A percentile compares a stretch with the other conserved stretches of the same genome.
phyloP scores from a whole-genome alignment of 805 yeast genomes.

The Barnettozyma siamensis region DNA sequence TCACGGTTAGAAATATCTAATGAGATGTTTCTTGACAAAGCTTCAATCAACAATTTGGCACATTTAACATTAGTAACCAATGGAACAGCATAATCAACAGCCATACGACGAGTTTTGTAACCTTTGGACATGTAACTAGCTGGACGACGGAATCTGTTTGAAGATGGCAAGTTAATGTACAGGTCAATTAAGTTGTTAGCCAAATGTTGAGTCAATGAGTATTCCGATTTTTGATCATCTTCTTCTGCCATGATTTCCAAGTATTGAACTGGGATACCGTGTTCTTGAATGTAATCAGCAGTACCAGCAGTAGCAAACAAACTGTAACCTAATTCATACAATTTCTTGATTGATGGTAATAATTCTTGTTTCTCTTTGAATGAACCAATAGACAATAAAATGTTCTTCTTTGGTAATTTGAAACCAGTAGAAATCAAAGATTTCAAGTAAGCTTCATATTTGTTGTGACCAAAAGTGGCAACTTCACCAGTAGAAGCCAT shows the following conservation, averaged over 20 bases:
- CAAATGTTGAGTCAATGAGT: constrained; percentile 91
- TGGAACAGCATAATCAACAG: constrained; percentile 97
- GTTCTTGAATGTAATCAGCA: constrained; percentile 95
- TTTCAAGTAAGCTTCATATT: constrained; percentile 95
- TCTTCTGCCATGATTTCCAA: constrained; percentile 76
- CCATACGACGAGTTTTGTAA: constrained; percentile 98
- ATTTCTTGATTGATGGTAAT: constrained; percentile 76
- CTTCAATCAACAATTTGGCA: constrained; percentile 93
- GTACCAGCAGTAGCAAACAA: constrained; percentile 98
- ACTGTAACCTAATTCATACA: constrained; percentile 79
- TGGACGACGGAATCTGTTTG: constrained; percentile 97
- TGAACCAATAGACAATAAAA: constrained; percentile 90
- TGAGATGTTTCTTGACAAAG: constrained; percentile 65
- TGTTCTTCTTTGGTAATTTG: constrained; percentile 90
- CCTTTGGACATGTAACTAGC: constrained; percentile 97
- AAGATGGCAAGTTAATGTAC: constrained; percentile 93
- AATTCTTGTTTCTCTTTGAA: constrained; percentile 93
- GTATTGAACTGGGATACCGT: constrained; percentile 89
- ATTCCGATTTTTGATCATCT: constrained; percentile 82
- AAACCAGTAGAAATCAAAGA: constrained; percentile 93
- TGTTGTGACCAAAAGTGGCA: constrained; percentile 93
- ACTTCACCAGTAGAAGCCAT: constrained; percentile 99
- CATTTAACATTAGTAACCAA: constrained; percentile 95
- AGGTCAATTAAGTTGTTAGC: constrained; percentile 95
- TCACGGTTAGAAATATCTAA: constrained; percentile 72